Conservation (phyloP, 352 stramenopile genomes). For the Globisporangium iwayamae region DNA sequence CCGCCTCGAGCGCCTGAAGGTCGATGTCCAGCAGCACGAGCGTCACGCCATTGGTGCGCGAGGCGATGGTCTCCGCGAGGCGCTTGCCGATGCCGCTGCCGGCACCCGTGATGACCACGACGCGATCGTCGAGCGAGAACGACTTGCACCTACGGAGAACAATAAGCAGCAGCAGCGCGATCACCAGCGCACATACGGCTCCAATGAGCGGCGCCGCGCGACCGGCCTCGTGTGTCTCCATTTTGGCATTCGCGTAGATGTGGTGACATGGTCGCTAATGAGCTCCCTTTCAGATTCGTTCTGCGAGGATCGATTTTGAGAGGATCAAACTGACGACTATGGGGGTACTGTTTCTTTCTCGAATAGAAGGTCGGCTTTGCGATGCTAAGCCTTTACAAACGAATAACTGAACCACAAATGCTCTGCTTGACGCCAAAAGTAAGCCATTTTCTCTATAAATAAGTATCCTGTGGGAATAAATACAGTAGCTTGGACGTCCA, state of each 20-base stretch:
- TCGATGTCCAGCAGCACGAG: constrained; percentile 63
- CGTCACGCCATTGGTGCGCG: constrained; percentile 25
- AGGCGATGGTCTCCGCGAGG: constrained; percentile 36
- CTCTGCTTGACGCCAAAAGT: neutral
- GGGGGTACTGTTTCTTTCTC: neutral
- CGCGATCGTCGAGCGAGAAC: constrained; percentile 45
- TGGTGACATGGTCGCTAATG: neutral
- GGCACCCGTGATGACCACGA: constrained; percentile 67
- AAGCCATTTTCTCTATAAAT: neutral
- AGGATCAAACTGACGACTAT: neutral
- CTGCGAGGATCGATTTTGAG: neutral
- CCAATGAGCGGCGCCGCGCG: neutral
- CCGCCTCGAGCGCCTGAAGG: constrained; percentile 20
- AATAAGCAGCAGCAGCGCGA: neutral
- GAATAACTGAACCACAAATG: neutral
- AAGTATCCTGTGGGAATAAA: neutral
- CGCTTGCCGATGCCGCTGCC: constrained; percentile 48
- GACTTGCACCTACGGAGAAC: neutral
- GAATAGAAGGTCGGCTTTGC: neutral
- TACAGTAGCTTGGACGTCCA: neutral
- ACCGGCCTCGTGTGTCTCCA: neutral
- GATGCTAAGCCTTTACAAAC: neutral
- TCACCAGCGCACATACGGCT: neutral
- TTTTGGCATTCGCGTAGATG: neutral
- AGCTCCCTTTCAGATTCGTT: neutral